Evolutionary conservation across 805 yeast genomes (phyloP).

Genomic region (Maudiozyma saulgeensis): DNA sequence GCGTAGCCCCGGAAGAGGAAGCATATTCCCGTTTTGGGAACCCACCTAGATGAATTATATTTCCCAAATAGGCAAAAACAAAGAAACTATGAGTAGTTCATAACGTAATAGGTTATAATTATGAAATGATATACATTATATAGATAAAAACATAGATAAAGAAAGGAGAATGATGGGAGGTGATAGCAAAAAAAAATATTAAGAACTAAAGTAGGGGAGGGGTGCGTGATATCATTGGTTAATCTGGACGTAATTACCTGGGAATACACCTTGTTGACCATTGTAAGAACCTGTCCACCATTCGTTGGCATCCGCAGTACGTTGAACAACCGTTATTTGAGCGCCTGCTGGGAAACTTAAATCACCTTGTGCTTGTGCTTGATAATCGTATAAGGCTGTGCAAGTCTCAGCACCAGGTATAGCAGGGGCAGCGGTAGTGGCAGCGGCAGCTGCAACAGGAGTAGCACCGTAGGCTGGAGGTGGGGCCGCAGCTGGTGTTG

Average conservation of each 20-base stretch:
- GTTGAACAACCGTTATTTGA: conserved; percentile 69
- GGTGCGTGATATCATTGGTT: conserved; percentile 25
- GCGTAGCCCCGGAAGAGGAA: no score
- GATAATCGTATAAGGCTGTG: conserved; percentile 83
- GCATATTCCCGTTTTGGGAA: no score
- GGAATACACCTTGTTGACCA: conserved; percentile 86
- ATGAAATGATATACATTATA: no score
- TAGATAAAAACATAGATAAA: no score
- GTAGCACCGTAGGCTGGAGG: conserved; percentile 5
- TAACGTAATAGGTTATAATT: no score
- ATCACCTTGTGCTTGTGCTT: conserved; percentile 92
- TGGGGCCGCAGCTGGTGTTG: conserved; percentile 1
- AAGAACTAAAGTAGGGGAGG: neutral
- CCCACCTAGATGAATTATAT: no score
- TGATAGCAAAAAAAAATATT: no score
- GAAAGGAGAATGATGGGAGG: no score
- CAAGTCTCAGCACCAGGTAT: conserved; percentile 48
- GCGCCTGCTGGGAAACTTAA: conserved; percentile 82
- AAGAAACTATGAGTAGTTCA: no score
- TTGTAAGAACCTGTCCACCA: conserved; percentile 96
- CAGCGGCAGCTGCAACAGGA: conserved; percentile 12
- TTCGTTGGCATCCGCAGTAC: conserved; percentile 77
- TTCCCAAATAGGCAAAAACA: no score
- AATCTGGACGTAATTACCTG: conserved; percentile 89
- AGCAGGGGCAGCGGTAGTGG: conserved; percentile 29